Conservation (phyloP, 345 rosid genomes). For the Bruguiera sexangula region DNA sequence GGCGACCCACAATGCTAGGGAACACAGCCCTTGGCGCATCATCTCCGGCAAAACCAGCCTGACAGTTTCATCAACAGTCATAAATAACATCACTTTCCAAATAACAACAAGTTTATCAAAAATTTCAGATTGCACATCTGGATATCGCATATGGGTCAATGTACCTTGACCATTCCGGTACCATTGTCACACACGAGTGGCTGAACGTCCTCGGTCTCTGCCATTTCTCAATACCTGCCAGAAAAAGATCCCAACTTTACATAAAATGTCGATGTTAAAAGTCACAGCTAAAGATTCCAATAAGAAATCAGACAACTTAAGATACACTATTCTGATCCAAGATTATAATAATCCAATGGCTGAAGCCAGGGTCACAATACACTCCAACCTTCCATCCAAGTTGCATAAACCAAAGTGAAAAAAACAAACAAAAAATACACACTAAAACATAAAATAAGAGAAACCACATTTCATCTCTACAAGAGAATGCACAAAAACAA, state of each 20-base stretch:
- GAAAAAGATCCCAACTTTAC: slow-evolving; percentile 3
- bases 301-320: neutral
- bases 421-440: no score
- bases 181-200: slow-evolving; percentile 74
- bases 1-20: slow-evolving; percentile 56
- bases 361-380: neutral
- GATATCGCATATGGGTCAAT: no score
- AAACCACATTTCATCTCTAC: neutral
- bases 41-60: slow-evolving; percentile 63
- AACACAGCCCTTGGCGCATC: slow-evolving; percentile 58
- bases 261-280: neutral
- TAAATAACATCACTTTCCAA: neutral
- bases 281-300: neutral
- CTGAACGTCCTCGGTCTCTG: slow-evolving; percentile 51
- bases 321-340: neutral
- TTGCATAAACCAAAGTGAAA: no score
- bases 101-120: neutral
- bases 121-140: no score
- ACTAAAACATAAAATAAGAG: neutral
- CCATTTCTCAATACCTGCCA: slow-evolving; percentile 47
- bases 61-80: neutral
- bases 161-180: slow-evolving; percentile 70
- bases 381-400: neutral
- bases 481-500: no score
- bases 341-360: neutral